Percentiles rank a stretch among this genome's conserved stretches.
Conservation (phyloP, 2,329 filamentous ascomycete genomes). For the Penicillium fuscoglaucum region DNA sequence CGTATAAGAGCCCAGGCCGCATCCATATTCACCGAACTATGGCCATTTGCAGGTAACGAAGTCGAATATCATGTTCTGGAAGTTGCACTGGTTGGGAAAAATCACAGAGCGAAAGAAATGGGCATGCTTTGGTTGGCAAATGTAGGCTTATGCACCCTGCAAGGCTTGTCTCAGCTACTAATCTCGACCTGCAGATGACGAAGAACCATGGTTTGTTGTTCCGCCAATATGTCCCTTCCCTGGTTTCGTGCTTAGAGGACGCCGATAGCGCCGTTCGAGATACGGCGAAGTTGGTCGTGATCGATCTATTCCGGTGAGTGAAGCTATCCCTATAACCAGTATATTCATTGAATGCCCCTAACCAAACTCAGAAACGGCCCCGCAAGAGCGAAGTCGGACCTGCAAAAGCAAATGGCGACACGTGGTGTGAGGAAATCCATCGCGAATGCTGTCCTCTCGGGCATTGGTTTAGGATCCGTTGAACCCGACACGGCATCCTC, state of each 20-base stretch:
- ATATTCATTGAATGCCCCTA: slow-evolving; percentile 1
- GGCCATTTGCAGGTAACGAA: slow-evolving; percentile 66
- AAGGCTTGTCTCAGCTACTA: slow-evolving; percentile 7
- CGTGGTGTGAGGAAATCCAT: slow-evolving; percentile 87
- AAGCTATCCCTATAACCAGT: slow-evolving; percentile 27
- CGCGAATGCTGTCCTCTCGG: slow-evolving; percentile 74
- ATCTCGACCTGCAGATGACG: slow-evolving; percentile 63
- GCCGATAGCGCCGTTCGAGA: slow-evolving; percentile 86
- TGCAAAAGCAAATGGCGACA: slow-evolving; percentile 81
- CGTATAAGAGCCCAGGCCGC: slow-evolving; percentile 74
- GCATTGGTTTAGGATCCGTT: slow-evolving; percentile 58
- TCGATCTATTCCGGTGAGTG: slow-evolving; percentile 77
- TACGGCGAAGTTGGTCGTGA: slow-evolving; percentile 75
- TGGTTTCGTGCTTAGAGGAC: slow-evolving; percentile 87
- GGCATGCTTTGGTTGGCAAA: slow-evolving; percentile 82
- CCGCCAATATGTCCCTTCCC: slow-evolving; percentile 73
- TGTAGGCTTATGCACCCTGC: slow-evolving; percentile 48
- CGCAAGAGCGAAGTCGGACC: slow-evolving; percentile 78
- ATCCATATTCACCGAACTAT: slow-evolving; percentile 76
- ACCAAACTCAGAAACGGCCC: slow-evolving; percentile 64
- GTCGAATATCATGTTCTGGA: slow-evolving; percentile 80
- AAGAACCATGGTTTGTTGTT: slow-evolving; percentile 77
- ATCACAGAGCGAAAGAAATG: slow-evolving; percentile 78
- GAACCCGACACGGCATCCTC: slow-evolving; percentile 29
- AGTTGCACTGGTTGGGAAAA: slow-evolving; percentile 74